Evolutionary conservation across 305 asterid genomes (phyloP), one percentile per base, ranked within the genome.

Genomic region (Plantago lanceolata): DNA sequence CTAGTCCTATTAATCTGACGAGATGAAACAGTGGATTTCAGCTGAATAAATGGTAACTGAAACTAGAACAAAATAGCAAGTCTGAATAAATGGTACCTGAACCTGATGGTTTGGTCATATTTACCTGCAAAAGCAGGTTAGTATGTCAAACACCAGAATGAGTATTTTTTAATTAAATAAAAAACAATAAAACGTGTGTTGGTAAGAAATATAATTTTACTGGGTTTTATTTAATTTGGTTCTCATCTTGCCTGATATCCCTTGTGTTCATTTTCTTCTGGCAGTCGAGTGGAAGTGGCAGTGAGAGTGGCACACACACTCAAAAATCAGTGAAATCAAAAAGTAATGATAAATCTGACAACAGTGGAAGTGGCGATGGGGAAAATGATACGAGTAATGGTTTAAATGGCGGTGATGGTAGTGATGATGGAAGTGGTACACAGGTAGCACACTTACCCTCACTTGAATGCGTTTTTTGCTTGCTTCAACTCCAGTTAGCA

Each of bases 221-320:
- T 50, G 56, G 56, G 4, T 19, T 50, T 50, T 50, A 18, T 18
- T 50, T 48, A 26, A 37, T 63, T 57, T n/a, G 50, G 65, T 28
- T 59, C 17, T 63, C 26, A 40, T 48, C 40, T 53, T 57, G 44
- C 59, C 68, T 71, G 24, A 52, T 16, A 18, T 8, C 61, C 12
- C 56, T 59, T 60, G 28, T 50, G 68, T 60, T 59, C 40, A 59
- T 67, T 61, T 76, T 68, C 64, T 57, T 66, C 68, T 63, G 78
- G 59, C 79, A 88, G 96, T 88, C 97, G 45, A 88, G 94, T 67
- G 97, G 95, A 65, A 90, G 97, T 43, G 94, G 92, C 73, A 87
- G 90, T 63, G 96, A 68, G 70, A 85, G 97, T 50, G 90, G 86
- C 31, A 73, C 82, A 52, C 89, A 74, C 67, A 76, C 94, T 75